Evolutionary conservation across 2,329 filamentous ascomycete species (phyloP).

Genomic region (Tolypocladium amazonense): DNA sequence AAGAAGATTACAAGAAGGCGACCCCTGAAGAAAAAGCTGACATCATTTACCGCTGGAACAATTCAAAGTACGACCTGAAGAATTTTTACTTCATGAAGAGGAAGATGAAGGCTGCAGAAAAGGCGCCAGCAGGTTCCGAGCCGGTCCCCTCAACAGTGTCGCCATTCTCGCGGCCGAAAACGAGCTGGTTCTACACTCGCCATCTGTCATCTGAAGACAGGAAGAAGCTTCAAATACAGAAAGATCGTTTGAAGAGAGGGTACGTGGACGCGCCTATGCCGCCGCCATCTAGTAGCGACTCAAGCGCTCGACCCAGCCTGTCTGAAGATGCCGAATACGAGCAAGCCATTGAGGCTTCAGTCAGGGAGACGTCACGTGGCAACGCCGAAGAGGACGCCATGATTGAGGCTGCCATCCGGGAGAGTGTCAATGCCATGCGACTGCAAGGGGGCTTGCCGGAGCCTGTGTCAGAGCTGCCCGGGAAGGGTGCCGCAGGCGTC

Average conservation of each 20-base stretch:
- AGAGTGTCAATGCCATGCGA: slow-evolving; percentile 51
- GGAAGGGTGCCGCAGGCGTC: slow-evolving; percentile 15
- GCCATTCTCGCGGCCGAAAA: slow-evolving; percentile 19
- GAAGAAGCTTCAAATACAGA: slow-evolving; percentile 37
- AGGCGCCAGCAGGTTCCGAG: slow-evolving; percentile 10
- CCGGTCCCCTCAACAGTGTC: slow-evolving; percentile 9
- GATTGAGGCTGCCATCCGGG: slow-evolving; percentile 64
- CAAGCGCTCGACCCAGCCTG: slow-evolving; percentile 3
- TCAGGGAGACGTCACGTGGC: slow-evolving; percentile 59
- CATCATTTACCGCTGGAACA: slow-evolving; percentile 57
- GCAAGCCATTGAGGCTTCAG: slow-evolving; percentile 58
- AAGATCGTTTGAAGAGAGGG: slow-evolving; percentile 28
- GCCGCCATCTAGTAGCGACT: slow-evolving; percentile 5
- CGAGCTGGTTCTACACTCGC: slow-evolving; percentile 38
- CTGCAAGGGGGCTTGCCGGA: slow-evolving; percentile 15
- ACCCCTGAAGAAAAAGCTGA: slow-evolving; percentile 49
- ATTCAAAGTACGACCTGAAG: slow-evolving; percentile 47
- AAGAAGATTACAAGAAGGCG: slow-evolving; percentile 48
- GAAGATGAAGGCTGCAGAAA: slow-evolving; percentile 30
- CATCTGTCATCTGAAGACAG: slow-evolving; percentile 39
- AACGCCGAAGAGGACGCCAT: slow-evolving; percentile 58
- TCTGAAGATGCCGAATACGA: slow-evolving; percentile 54
- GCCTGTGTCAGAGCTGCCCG: slow-evolving; percentile 9
- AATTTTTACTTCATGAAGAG: slow-evolving; percentile 44
- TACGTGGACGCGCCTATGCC: slow-evolving; percentile 9